Base-by-base conservation (phyloP, 257 asterid species). In the Solanum rostratum region DNA sequence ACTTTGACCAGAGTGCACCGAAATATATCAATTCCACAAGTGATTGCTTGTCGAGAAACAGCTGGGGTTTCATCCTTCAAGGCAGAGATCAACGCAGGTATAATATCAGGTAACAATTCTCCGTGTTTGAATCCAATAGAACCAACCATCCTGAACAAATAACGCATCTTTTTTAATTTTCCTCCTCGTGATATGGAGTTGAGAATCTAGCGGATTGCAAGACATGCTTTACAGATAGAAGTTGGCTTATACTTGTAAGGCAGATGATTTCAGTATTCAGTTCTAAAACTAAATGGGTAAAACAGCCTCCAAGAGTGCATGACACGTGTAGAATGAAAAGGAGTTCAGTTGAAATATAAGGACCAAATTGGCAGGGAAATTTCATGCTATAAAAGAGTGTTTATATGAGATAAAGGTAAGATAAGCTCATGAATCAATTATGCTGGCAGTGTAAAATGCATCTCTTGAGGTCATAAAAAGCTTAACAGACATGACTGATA, bases 1-100 rank as follows among this genome's bases (percentile, higher is more conserved):
- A 96, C 89, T 88, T 88, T 93, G 84, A 91, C 85, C 59, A 96
- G 91, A 81, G 94, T 88, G 55, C 88, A 85, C 49, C 95, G 93
- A 88, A 96, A 96, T 85, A 96, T 90, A 86, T 92, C 98, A 84
- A 88, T 88, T 37, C 95, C 96, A 66, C 95, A 96, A 80, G 90
- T 86, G 85, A 96, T 94, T 84, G 98, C 97, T 90, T 96, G 99
- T 43, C 98, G 93, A 90, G 95, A 98, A 88, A 93, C 99, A 83
- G 99, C 95, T 6, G 98, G 98, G 69, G 91, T 90, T 62, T 91
- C 98, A 71, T 96, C 99, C 79, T 89, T 91, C 91, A 95, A 83
- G 86, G 89, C 91, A 83, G 91, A 89, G 43, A 93, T 88, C 80
- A 96, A 87, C 57, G 90, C 93, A 39, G 98, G 99, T 69, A 96